Evolutionary conservation across 768 basidiomycete genomes (phyloP).

Genomic region (Pleurotus citrinopileatus): DNA sequence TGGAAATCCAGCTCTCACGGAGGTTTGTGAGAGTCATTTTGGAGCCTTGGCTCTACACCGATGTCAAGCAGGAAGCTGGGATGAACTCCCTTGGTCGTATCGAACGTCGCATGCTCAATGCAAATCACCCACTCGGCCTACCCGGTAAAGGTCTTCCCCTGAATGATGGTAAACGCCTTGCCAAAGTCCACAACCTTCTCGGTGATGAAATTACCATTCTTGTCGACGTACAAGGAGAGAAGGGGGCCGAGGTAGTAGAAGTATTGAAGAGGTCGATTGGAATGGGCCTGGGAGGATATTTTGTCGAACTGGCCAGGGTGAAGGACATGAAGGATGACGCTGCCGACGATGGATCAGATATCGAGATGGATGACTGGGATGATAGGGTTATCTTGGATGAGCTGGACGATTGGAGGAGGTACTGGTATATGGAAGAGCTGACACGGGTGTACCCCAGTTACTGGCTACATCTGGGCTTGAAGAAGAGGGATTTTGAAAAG

Average conservation of each 20-base stretch:
- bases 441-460: slow-evolving; percentile 54
- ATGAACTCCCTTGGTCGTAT: not conserved
- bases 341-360: slow-evolving; percentile 11
- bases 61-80: not conserved
- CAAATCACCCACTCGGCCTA: not conserved
- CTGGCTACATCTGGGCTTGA: slow-evolving; percentile 19
- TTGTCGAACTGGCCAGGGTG: slow-evolving; percentile 53
- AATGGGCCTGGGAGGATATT: slow-evolving; percentile 57
- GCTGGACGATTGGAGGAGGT: slow-evolving; percentile 23
- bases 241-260: slow-evolving; percentile 35
- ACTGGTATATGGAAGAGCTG: slow-evolving; percentile 63
- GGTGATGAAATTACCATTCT: slow-evolving; percentile 54
- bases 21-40: slow-evolving; percentile 50
- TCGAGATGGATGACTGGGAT: slow-evolving; percentile 15
- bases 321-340: slow-evolving; percentile 13
- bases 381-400: slow-evolving; percentile 19
- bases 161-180: slow-evolving; percentile 26
- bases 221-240: slow-evolving; percentile 37
- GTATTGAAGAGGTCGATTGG: slow-evolving; percentile 26
- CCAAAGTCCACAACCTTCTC: slow-evolving; percentile 37
- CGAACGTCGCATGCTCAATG: not conserved
- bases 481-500: too few relatives aligned
- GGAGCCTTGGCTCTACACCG: slow-evolving; percentile 45
- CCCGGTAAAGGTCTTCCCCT: not conserved
- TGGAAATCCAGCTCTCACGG: slow-evolving; percentile 47